Base-by-base conservation (phyloP, 129 eudicot species). In the Rutidosis leptorrhynchoides region DNA sequence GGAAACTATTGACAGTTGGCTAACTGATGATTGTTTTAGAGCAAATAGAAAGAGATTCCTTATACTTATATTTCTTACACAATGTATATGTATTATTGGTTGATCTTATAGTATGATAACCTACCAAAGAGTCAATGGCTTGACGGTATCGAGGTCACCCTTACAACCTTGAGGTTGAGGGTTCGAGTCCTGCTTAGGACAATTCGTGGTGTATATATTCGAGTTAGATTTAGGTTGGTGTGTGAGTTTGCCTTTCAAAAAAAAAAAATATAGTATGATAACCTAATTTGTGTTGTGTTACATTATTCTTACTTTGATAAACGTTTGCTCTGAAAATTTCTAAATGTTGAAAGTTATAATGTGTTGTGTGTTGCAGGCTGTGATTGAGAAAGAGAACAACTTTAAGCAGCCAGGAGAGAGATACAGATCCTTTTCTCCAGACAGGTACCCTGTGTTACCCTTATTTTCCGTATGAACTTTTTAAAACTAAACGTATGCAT, bases 401-500 rank as follows among this genome's bases (percentile, higher is more conserved):
- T 90, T 90, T 68, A 90, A 87, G 82, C 84, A 90, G 76, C 93
- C 97, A 57, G 97, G 97, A 52, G 95, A 87, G 53, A 81, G 97
- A 80, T 90, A 82, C 90, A 82, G 95, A 65, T 90, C 97, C 12
- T 84, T 74, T 51, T 58, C 85, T 48, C 82, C 92, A 21, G 97
- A 83, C 73, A 90, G 97, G 97, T 90, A 77, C 46, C 6, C 16
- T 42, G 21, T 61, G 7, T 21, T 72, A 40, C 6, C 6, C 27
- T 70, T 40, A 58, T 65, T 5, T 51, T 25, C 4, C 24, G 17
- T 35, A 48, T 58, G 15, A 65, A 6, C 5, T 19, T 14, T 60
- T 17, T 11, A 37, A n/a, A n/a, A 17, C 7, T 19, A 51, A 9
- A 25, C 8, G 26, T n/a, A 48, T 30, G 2, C 5, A 32, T 6